Evolutionary conservation across 495 filamentous ascomycete genomes (phyloP).

Genomic region (Penicillium herquei): DNA sequence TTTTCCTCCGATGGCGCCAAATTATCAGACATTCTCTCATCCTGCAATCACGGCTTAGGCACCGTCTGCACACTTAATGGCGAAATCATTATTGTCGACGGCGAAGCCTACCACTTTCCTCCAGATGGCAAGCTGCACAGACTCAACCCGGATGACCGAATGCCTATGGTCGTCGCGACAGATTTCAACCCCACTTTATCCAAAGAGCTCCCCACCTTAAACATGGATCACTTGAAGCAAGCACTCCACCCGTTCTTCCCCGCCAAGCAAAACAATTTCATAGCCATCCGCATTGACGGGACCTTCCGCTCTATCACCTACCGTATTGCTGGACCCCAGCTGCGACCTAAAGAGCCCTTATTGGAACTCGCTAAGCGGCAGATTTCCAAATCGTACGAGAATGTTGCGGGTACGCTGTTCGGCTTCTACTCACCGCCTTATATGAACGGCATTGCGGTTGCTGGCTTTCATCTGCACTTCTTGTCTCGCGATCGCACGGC

Average conservation of each 20-base stretch:
- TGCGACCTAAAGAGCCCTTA: neutral
- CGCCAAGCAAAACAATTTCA: neutral
- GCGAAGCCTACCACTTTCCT: slow-evolving; percentile 41
- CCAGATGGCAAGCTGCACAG: neutral
- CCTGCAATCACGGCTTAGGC: slow-evolving; percentile 52
- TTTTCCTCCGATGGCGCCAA: slow-evolving; percentile 39
- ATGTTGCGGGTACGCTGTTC: neutral
- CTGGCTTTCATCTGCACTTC: neutral
- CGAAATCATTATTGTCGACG: slow-evolving; percentile 52
- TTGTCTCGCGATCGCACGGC: neutral
- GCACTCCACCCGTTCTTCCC: neutral
- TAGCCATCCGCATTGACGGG: neutral
- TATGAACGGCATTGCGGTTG: neutral
- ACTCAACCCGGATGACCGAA: neutral
- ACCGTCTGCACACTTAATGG: slow-evolving; percentile 50
- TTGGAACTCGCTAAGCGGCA: neutral
- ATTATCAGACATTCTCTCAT: slow-evolving; percentile 31
- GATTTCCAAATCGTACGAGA: no score
- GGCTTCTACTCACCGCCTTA: neutral
- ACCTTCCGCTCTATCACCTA: neutral
- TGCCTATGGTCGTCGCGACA: neutral
- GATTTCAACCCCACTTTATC: neutral
- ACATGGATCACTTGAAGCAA: neutral
- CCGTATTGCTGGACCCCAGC: neutral
- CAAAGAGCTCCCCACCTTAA: neutral